Base-by-base conservation (phyloP, 768 basidiomycete genomes). In the Boletus sp. region DNA sequence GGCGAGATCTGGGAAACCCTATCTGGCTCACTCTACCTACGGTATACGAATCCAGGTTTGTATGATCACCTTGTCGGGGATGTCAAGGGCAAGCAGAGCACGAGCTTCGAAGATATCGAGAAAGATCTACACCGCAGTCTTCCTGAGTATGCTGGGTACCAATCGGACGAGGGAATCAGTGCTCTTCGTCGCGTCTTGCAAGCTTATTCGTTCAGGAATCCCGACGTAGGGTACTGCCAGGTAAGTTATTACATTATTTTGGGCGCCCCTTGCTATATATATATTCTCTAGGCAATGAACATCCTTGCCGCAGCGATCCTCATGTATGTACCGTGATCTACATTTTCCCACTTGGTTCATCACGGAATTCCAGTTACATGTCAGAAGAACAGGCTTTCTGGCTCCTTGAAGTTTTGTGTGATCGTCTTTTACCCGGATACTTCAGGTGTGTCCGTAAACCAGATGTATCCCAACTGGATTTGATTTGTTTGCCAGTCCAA, bases 1-100 rank as follows among this genome's bases (percentile, higher is more conserved):
- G 97, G 97, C 14, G 97, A 98, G 70, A 88, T 98, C 76, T 99
- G 97, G 97, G 97, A 99, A 72, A 89, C 92, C 0, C 80, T 98
- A 13, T 96, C 94, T 5, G 97, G 97, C 0, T 96, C 95, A 5
- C 76, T 98, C 50, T 96, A 85, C 71, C 83, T 97, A 17, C 92
- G 97, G 13, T 93, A 87, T 64, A 77, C 83, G 42, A 87, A 94
- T 58, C 93, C 91, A 1, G 91, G 93, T 9, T 79, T 81, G 50
- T 99, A 97, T 68, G 78, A 83, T 13, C 76, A 77, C 8, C 77
- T 98, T 15, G 72, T 98, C 5, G 79, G 83, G 50, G 84, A 91
- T 49, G 85, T 93, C 69, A 77, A 79, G 55, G 94, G 92, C 7
- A 81, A 84, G 54, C 86, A 83, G 21, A 93, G 80, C 47, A 89